A percentile compares a stretch with the other conserved stretches of the same genome.
These are phyloP conservation scores for Leucaena leucocephala DNA, from an alignment of 306 rosid species.

Conservation along the genomic window DNA sequence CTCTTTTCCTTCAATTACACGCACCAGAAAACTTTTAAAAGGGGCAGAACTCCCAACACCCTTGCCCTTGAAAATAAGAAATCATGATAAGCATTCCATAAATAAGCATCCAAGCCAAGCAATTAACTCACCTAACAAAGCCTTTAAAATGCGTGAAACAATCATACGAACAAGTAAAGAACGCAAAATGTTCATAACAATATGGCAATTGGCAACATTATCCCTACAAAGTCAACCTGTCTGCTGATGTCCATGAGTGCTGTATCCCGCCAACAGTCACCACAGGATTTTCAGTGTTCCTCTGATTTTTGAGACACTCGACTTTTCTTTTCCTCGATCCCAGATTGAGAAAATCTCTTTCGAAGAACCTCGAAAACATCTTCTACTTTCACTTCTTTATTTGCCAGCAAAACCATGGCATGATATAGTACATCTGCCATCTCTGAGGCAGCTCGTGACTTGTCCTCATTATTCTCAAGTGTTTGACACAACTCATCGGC, in stretches of 20 bases:
- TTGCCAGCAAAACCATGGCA: conserved; percentile 71
- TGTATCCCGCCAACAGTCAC: not conserved
- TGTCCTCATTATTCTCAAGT: conserved; percentile 69
- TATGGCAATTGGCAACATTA: not conserved
- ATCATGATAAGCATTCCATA: conserved; percentile 3
- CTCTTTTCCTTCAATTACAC: not conserved
- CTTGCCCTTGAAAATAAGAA: not conserved
- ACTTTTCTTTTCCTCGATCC: conserved; percentile 77
- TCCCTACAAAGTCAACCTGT: not conserved
- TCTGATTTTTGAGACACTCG: conserved; percentile 37
- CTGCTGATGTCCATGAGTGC: not conserved
- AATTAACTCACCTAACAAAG: conserved; percentile 11
- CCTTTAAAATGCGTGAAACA: not conserved
- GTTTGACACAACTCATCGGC: conserved; percentile 83
- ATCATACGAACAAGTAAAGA: not conserved
- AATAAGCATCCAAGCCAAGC: conserved; percentile 26
- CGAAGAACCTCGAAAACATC: conserved; percentile 77
- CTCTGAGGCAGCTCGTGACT: conserved; percentile 73
- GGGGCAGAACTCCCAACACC: not conserved
- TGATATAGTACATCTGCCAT: conserved; percentile 88
- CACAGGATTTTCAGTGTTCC: conserved; percentile 31
- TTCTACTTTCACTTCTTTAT: conserved; percentile 74
- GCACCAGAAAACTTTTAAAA: not conserved
- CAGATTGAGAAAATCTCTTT: conserved; percentile 79
- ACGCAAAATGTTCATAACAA: not conserved